Percentiles rank a stretch among this genome's conserved stretches.
These are phyloP conservation scores for Rhodamnia argentea DNA, from an alignment of 345 rosid species.

Conservation along the genomic window DNA sequence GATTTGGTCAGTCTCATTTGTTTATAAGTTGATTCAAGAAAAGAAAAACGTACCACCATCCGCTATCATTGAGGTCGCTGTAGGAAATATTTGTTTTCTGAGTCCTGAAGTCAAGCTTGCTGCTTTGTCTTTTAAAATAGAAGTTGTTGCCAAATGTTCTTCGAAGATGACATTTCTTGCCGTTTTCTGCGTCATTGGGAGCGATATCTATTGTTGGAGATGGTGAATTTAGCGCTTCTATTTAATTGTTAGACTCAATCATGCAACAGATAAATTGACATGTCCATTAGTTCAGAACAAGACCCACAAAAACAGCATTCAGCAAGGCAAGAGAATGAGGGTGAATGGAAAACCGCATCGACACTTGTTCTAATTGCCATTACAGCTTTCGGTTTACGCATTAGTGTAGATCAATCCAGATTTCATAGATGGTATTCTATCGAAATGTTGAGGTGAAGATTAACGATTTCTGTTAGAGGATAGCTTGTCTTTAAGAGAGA, in stretches of 20 bases:
- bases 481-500: background rate
- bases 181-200: background rate
- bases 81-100: background rate
- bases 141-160: background rate
- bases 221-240: background rate
- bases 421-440: too few relatives aligned
- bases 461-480: background rate
- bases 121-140: background rate
- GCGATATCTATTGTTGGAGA: background rate
- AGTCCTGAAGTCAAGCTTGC: background rate
- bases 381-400: background rate
- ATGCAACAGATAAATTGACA: background rate
- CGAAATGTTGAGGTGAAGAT: too few relatives aligned
- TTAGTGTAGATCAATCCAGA: background rate
- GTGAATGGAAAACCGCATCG: background rate
- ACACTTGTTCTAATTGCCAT: background rate
- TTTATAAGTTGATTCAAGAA: background rate
- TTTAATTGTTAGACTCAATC: background rate
- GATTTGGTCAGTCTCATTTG: background rate
- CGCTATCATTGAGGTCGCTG: background rate
- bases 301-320: background rate
- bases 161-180: background rate
- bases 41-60: background rate
- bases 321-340: background rate
- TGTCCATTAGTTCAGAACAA: background rate